These are phyloP conservation scores for Tremella yokohamensis DNA, from an alignment of 768 basidiomycete genomes.

Conservation along the genomic window DNA sequence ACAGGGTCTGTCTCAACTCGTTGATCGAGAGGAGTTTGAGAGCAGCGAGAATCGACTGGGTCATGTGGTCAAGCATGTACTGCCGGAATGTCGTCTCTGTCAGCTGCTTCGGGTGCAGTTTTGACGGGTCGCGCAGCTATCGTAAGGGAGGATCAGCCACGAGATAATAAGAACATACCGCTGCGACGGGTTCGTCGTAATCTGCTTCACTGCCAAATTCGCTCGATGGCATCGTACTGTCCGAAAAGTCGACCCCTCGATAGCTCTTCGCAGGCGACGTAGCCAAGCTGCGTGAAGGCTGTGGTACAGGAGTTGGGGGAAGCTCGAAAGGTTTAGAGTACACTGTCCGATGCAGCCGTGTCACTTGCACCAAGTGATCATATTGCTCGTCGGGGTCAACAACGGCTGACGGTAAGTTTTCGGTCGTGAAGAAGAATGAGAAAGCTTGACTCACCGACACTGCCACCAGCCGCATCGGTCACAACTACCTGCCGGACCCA, in stretches of 20 bases:
- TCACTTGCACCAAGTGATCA: slow-evolving; percentile 17
- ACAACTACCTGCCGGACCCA: slow-evolving; percentile 37
- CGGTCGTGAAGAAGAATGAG: not conserved
- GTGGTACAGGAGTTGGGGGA: slow-evolving; percentile 4
- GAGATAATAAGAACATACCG: not conserved
- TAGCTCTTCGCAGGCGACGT: slow-evolving; percentile 3
- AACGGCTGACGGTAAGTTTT: slow-evolving; percentile 14
- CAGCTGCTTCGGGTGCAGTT: slow-evolving; percentile 30
- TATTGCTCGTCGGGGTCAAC: slow-evolving; percentile 37
- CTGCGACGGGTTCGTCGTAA: not conserved
- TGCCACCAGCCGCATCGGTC: slow-evolving; percentile 33
- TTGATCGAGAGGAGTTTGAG: not conserved
- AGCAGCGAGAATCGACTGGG: slow-evolving; percentile 17
- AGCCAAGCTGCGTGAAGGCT: not conserved
- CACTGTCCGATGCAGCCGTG: slow-evolving; percentile 21
- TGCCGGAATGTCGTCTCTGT: slow-evolving; percentile 41
- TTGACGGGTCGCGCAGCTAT: slow-evolving; percentile 37
- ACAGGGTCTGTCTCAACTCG: slow-evolving; percentile 8
- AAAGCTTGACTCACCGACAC: slow-evolving; percentile 25
- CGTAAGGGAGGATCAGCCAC: not conserved
- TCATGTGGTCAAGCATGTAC: slow-evolving; percentile 43
- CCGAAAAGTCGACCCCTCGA: slow-evolving; percentile 6
- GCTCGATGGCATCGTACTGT: slow-evolving; percentile 20
- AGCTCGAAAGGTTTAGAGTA: slow-evolving; percentile 33
- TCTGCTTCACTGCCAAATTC: slow-evolving; percentile 15